These are phyloP conservation scores for Giardia muris DNA, from an alignment of 208 protist genomes.

Conservation along the genomic window DNA sequence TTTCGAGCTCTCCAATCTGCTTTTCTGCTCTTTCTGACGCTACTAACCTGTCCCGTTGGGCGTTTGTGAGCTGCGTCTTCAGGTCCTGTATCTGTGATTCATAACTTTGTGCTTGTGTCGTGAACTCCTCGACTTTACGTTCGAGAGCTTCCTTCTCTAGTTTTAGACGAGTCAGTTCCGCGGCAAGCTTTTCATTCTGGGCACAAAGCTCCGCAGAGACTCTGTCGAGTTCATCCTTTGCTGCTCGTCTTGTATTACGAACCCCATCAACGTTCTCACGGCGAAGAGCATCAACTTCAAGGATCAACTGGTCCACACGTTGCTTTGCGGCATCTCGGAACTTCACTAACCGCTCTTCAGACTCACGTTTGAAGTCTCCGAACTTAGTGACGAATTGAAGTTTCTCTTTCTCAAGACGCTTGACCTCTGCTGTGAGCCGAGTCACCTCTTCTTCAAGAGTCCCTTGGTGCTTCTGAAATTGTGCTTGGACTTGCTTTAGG, in stretches of 20 bases:
- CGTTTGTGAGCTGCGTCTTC: background rate
- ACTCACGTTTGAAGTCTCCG: background rate
- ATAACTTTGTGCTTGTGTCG: background rate
- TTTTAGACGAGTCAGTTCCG: background rate
- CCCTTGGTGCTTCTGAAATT: background rate
- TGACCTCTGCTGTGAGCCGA: background rate
- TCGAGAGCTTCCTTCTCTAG: background rate
- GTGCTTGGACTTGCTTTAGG: background rate
- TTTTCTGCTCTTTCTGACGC: background rate
- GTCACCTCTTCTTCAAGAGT: background rate
- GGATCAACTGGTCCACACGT: background rate
- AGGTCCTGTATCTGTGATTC: background rate
- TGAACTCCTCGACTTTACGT: background rate
- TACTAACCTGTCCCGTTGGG: background rate
- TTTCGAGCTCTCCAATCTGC: background rate
- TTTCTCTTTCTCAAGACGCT: slow-evolving; percentile 14
- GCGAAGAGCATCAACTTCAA: background rate
- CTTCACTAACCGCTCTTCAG: background rate
- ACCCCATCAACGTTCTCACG: background rate
- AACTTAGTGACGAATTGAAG: background rate
- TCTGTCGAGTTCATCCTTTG: background rate
- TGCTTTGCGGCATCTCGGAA: background rate
- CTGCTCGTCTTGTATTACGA: background rate
- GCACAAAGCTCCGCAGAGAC: background rate
- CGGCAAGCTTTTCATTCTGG: background rate